Evolutionary conservation across 169 alveolate genomes (phyloP).

Genomic region (Eimeria zaria): DNA sequence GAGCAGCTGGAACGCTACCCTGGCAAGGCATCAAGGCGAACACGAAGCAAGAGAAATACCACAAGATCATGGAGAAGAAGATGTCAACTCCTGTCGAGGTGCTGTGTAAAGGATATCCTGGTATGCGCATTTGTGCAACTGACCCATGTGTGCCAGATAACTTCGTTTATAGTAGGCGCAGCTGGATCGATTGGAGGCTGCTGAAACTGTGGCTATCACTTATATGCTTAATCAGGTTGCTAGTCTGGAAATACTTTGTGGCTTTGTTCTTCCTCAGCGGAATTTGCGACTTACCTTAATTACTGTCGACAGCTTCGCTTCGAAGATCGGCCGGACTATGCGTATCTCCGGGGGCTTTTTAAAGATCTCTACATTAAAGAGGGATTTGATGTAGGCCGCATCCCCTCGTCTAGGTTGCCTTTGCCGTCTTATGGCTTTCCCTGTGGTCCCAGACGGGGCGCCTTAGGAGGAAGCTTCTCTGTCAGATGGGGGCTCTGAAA

Average conservation of each 20-base stretch:
- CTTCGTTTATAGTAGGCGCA: background rate
- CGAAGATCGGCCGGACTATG: conserved; percentile 94
- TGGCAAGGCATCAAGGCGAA: conserved; percentile 99
- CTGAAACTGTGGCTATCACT: background rate
- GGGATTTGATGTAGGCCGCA: conserved; percentile 90
- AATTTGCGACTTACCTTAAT: conserved; percentile 90
- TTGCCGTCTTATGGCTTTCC: background rate
- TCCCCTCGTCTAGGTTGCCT: background rate
- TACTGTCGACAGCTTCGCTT: conserved; percentile 92
- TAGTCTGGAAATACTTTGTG: background rate
- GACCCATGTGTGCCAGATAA: background rate
- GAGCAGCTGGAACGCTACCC: conserved; percentile 97
- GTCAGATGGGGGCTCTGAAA: background rate
- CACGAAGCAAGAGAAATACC: conserved; percentile 98
- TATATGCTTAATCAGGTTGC: background rate
- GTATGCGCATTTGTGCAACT: conserved; percentile 32
- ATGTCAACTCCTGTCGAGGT: conserved; percentile 98
- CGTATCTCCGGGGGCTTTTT: conserved; percentile 96
- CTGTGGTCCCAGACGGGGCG: background rate
- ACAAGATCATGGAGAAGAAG: conserved; percentile 98
- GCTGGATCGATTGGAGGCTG: background rate
- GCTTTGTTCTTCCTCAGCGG: conserved; percentile 84
- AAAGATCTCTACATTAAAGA: conserved; percentile 96
- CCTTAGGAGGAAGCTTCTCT: background rate
- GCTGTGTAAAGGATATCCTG: conserved; percentile 86